Evolutionary conservation across 306 rosid species (phyloP), one percentile per base, ranked within the genome.

Genomic region (Malus sylvestris): DNA sequence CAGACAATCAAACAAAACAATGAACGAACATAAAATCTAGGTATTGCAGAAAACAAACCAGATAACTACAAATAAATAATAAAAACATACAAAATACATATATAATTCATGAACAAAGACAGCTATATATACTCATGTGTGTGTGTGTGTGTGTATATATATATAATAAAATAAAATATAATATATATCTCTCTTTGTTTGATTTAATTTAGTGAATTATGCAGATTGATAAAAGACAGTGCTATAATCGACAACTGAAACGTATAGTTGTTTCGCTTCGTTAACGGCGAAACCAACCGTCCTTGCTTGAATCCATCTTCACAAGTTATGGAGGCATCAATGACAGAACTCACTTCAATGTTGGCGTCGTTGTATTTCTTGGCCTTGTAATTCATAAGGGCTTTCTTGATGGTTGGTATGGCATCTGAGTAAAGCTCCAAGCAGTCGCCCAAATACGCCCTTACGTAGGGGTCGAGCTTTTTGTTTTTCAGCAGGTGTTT

Each of bases 291-390:
- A 74, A 75, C 73, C 45, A 67, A 68, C 29, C 70, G 72, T 20
- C 45, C 77, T 52, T 89, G 87, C 60, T 73, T 42, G 76, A 93
- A 93, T 18, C 95, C 96, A 78, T 93, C 98, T 72, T 91, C 97
- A 42, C 98, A 93, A 1, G 96, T 93, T 0, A 89, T 80, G 0
- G 89, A 63, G 40, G 89, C 86, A 60, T 88, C 96, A 59, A 80
- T 22, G 19, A 88, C 84, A 0, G 91, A 88, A 19, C 93, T 88
- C 46, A 89, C 38, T 11, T 74, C 78, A 7, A 89, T 49, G 18
- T 88, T 88, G 35, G 76, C 89, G 23, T 88, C 89, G 0, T 7
- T 79, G 58, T 88, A 89, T 15, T 71, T 89, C 67, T 81, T 88
- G 5, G 55, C 45, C 75, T 44, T 84, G 82, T 81, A 93, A 38